Evolutionary conservation across 1,284 basidiomycete species (phyloP).

Genomic region (Spongispora temasekensis): DNA sequence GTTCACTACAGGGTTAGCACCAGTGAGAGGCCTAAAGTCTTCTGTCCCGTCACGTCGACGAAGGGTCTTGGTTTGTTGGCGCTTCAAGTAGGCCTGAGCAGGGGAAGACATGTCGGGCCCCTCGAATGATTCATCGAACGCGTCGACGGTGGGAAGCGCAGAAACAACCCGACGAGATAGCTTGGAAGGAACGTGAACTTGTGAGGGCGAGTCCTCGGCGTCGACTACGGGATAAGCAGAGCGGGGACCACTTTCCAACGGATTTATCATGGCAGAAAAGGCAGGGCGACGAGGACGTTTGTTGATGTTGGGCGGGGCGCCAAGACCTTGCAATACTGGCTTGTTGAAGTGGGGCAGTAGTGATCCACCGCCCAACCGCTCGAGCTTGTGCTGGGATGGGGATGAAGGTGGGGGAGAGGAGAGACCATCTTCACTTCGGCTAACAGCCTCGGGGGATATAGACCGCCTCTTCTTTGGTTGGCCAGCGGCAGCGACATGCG

Average conservation of each 20-base stretch:
- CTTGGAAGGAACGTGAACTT: slow-evolving; percentile 18
- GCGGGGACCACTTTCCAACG: slow-evolving; percentile 42
- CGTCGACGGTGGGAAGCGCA: slow-evolving; percentile 49
- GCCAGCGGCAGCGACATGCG: slow-evolving; percentile 36
- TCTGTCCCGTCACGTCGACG: slow-evolving; percentile 77
- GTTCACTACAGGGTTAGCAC: slow-evolving; percentile 51
- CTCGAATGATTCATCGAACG: slow-evolving; percentile 64
- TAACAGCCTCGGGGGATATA: slow-evolving; percentile 57
- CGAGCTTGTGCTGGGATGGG: slow-evolving; percentile 63
- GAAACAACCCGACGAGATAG: slow-evolving; percentile 71
- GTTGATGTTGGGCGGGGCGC: slow-evolving; percentile 53
- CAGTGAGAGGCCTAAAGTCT: slow-evolving; percentile 69
- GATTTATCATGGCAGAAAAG: slow-evolving; percentile 61
- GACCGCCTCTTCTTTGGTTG: slow-evolving; percentile 69
- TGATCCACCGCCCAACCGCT: slow-evolving; percentile 53
- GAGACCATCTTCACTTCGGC: slow-evolving; percentile 39
- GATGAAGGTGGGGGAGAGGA: slow-evolving; percentile 68
- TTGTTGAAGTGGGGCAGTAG: slow-evolving; percentile 51
- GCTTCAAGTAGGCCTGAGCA: slow-evolving; percentile 72
- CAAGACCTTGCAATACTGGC: slow-evolving; percentile 60
- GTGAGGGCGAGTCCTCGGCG: slow-evolving; percentile 24
- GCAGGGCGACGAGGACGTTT: slow-evolving; percentile 66
- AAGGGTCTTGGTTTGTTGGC: slow-evolving; percentile 72
- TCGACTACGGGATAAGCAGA: slow-evolving; percentile 46
- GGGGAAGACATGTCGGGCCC: slow-evolving; percentile 71